Conservation (phyloP, 805 yeast species). For the Nakazawaea siamensis region DNA sequence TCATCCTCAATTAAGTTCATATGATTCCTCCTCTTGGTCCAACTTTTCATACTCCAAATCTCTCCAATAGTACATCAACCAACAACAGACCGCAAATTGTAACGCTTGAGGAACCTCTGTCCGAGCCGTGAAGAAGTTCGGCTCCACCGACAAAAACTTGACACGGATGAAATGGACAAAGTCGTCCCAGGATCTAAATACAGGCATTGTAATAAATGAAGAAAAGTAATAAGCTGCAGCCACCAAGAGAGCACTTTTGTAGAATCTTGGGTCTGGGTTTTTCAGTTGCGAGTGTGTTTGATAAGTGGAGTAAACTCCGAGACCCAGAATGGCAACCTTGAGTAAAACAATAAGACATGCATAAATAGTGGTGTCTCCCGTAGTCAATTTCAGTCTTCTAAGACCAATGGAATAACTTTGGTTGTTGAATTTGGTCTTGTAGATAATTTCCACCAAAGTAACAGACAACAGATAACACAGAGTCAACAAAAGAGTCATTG, state of each 20-base stretch:
- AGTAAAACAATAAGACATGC: conserved; percentile 4
- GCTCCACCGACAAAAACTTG: conserved; percentile 1
- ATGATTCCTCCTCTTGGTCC: background rate
- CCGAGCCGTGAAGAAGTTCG: background rate
- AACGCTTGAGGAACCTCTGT: conserved; percentile 6
- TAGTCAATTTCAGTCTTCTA: too few species aligned
- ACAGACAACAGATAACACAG: conserved; percentile 2
- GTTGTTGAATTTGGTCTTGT: conserved; percentile 1
- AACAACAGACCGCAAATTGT: conserved; percentile 2
- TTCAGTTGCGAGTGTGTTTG: background rate
- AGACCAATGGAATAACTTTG: background rate
- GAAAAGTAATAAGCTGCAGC: conserved; percentile 1
- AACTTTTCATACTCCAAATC: conserved; percentile 3
- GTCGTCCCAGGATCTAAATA: background rate
- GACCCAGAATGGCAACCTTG: background rate
- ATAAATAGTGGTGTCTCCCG: background rate
- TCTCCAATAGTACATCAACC: conserved; percentile 10
- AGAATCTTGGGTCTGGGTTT: background rate
- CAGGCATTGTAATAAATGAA: conserved; percentile 3
- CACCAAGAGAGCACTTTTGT: conserved; percentile 1
- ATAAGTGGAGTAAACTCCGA: conserved; percentile 1
- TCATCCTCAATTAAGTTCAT: too few species aligned
- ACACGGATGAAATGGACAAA: background rate
- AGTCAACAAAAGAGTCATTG: conserved; percentile 2
- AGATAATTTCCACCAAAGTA: conserved; percentile 2